Base-by-base conservation (phyloP, 2,329 filamentous ascomycete genomes). In the Diplocarpon rosae region DNA sequence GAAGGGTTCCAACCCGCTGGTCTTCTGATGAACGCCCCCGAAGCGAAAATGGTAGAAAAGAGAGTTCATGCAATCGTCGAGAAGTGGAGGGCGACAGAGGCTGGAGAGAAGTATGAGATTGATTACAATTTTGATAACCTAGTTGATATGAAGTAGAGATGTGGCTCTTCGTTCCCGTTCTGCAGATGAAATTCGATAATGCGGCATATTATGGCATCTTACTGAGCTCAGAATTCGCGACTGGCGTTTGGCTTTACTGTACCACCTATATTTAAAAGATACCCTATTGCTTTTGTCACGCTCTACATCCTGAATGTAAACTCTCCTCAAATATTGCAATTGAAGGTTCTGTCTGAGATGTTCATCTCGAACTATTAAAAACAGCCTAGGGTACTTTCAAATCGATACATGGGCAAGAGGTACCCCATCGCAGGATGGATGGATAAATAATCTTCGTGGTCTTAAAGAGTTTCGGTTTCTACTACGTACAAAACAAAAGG, bases 231-330 rank as follows among this genome's bases (percentile, higher is more conserved):
- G 11, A 17, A 24, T 45, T 39, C 3, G 7, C 20, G 20, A 24
- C 20, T 51, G 45, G 50, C 37, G 45, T 52, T 48, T 42, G 11
- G 39, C 44, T 53, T 45, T 44, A 42, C 39, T 45, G 46, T 30
- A 30, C 13, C 8, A 8, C 8, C 8, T 30, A 32, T 37, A 45
- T 50, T 50, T 52, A 43, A 32, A 42, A 45, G 51, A 57, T 56
- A 56, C 51, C 53, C 52, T 52, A 52, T 52, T 56, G 55, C 53
- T 47, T 50, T 49, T 27, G 14, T 9, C 1, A 28, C 36, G 29
- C 24, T 32, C 9, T 5, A 14, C 30, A 32, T 32, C 3, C 3
- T 5, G 3, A 32, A 14, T 32, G 20, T 3, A 24, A 7, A 24
- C 20, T 7, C 24, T 35, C 4, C 13, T 43, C 13, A 12, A 40